Evolutionary conservation across 2,329 filamentous ascomycete genomes (phyloP).

Genomic region (Trichoderma sp.): DNA sequence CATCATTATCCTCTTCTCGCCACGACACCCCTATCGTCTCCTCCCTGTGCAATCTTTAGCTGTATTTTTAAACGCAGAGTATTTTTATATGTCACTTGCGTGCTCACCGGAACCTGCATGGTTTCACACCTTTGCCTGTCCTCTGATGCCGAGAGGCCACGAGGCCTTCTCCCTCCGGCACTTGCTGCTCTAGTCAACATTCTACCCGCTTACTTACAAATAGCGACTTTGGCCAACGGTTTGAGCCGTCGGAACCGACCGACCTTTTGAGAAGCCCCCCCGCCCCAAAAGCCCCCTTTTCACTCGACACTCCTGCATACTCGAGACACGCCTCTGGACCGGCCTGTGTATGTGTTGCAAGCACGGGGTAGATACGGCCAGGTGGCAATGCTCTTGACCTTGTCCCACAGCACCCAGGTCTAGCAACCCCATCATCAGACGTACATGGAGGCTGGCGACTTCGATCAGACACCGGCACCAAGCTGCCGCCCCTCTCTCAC

Average conservation of each 20-base stretch:
- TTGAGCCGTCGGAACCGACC: not conserved
- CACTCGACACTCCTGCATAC: not conserved
- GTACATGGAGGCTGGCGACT: slow-evolving; percentile 27
- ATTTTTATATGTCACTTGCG: not conserved
- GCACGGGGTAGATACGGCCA: not conserved
- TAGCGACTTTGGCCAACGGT: not conserved
- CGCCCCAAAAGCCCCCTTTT: not conserved
- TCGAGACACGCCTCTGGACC: slow-evolving; percentile 8
- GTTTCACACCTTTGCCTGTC: not conserved
- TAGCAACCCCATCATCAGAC: slow-evolving; percentile 21
- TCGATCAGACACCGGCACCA: slow-evolving; percentile 35
- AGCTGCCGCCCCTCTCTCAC: slow-evolving; percentile 31
- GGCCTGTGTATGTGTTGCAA: not conserved
- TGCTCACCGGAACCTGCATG: not conserved
- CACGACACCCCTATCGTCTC: not conserved
- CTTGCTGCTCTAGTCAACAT: not conserved
- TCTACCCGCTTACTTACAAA: not conserved
- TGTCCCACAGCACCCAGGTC: slow-evolving; percentile 26
- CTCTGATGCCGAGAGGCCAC: slow-evolving; percentile 1
- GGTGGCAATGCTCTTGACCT: slow-evolving; percentile 25
- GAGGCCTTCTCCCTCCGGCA: not conserved
- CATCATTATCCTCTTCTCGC: not conserved
- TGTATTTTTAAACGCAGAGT: not conserved
- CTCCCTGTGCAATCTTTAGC: not conserved
- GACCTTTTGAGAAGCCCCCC: not conserved